Percentiles rank a stretch among this genome's conserved stretches.
phyloP scores from a whole-genome alignment of 495 filamentous ascomycete species.

The Talaromyces stipitatus region DNA sequence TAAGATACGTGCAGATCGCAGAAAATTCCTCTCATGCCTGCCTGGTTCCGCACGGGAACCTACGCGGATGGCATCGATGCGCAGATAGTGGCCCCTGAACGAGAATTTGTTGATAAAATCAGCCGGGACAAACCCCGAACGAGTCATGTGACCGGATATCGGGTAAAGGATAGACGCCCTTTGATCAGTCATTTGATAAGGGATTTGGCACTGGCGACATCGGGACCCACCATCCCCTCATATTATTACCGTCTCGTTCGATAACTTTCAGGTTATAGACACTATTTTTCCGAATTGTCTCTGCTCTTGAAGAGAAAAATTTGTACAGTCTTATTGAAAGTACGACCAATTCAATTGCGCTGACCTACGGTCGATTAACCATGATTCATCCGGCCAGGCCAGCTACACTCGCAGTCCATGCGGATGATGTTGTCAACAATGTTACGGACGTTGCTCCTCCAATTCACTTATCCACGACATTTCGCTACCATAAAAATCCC shows the following conservation, averaged over 20 bases:
- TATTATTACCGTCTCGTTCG: not conserved
- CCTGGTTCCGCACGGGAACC: constrained; percentile 40
- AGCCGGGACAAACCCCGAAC: not conserved
- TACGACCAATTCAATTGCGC: not conserved
- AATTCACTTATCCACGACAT: constrained; percentile 82
- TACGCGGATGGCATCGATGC: constrained; percentile 43
- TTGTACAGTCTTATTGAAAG: not conserved
- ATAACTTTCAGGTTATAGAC: not conserved
- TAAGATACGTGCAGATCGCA: constrained; percentile 28
- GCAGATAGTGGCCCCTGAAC: constrained; percentile 21
- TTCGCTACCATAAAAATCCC: constrained; percentile 68
- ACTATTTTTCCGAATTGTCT: not conserved
- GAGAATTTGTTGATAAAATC: not conserved
- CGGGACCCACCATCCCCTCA: constrained; percentile 4
- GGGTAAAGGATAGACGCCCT: not conserved
- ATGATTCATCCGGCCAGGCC: not conserved
- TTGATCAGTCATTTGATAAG: not conserved
- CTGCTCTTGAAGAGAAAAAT: not conserved
- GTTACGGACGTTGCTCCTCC: constrained; percentile 74
- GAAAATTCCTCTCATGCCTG: constrained; percentile 34
- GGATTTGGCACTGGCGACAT: not conserved
- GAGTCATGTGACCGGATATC: not conserved
- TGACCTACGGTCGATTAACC: not conserved
- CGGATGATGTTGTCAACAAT: constrained; percentile 46
- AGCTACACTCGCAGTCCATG: constrained; percentile 74